phyloP scores from a whole-genome alignment of 257 asterid genomes.

The Misopates orontium region DNA sequence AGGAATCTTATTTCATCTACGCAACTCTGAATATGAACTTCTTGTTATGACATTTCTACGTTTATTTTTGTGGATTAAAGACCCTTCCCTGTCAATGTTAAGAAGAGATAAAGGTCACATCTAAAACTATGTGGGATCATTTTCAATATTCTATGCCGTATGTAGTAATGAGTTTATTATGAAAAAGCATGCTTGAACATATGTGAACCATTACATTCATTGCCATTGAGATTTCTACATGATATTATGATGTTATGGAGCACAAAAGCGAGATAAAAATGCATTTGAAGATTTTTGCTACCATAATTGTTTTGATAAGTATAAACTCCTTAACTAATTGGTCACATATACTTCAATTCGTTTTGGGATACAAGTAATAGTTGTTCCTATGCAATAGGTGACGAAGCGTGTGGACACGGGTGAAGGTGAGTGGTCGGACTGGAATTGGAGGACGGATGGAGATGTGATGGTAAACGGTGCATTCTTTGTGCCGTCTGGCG shows the following conservation, averaged over 20 bases:
- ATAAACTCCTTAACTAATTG: neutral
- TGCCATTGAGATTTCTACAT: too few species aligned
- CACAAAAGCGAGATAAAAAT: neutral
- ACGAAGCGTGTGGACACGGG: slow-evolving; percentile 69
- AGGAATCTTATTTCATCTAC: neutral
- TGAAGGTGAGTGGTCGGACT: slow-evolving; percentile 64
- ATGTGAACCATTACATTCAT: neutral
- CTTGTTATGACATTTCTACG: neutral
- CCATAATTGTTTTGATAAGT: neutral
- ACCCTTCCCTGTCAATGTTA: too few species aligned
- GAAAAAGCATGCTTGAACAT: too few species aligned
- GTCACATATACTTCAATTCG: neutral
- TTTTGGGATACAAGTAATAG: neutral
- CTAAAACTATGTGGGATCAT: too few species aligned
- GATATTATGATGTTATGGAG: too few species aligned
- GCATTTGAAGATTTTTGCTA: neutral
- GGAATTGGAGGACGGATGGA: slow-evolving; percentile 92
- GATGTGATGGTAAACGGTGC: slow-evolving; percentile 87
- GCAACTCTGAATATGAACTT: too few species aligned
- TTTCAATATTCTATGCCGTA: too few species aligned
- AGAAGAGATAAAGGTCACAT: too few species aligned
- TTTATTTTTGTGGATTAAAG: too few species aligned
- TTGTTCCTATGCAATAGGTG: slow-evolving; percentile 40
- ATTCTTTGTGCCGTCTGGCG: slow-evolving; percentile 80
- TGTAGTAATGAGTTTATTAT: too few species aligned